Base-by-base conservation (phyloP, 768 basidiomycete species). In the Postia placenta region DNA sequence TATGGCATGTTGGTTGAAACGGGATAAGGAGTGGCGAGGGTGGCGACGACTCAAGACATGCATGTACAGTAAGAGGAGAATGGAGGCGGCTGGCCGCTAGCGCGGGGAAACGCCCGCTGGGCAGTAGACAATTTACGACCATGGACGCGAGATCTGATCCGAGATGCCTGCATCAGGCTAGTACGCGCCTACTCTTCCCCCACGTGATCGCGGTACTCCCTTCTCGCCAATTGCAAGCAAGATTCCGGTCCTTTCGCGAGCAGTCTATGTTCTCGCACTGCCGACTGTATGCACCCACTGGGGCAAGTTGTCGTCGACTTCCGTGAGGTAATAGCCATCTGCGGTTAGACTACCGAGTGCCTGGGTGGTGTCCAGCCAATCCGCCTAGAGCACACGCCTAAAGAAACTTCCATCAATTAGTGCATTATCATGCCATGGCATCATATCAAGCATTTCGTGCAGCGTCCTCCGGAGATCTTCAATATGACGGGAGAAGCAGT, bases 1-100 rank as follows among this genome's bases (percentile, higher is more conserved):
- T 70, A 81, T 42, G 86, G 85, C 85, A 87, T 87, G 24, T 27
- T 12, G 45, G 11, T 42, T n/a, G 41, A 41, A 42, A 47, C 43
- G 48, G 42, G 14, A 20, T n/a, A 47, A 25, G 47, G 30, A 47
- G 41, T 37, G 45, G 28, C 24, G 41, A 47, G 17, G 40, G 35
- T n/a, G 26, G 46, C 27, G 41, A n/a, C 20, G 35, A 24, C 28
- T 45, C 43, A 38, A 28, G 35, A 25, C 36, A 47, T 42, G 48
- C 45, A 52, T 44, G 45, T 17, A 46, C 17, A 25, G 28, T 9
- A 11, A 43, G 42, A 17, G 35, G 25, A 12, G 35, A 22, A 17
- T 39, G 38, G 7, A 6, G 38, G 38, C 7, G 38, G 38, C 38
- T 19, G 20, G 7, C 7, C 7, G 20, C 38, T 7, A 33, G 30